Conservation (phyloP, 2,329 filamentous ascomycete genomes). For the Cordyceps sp. region DNA sequence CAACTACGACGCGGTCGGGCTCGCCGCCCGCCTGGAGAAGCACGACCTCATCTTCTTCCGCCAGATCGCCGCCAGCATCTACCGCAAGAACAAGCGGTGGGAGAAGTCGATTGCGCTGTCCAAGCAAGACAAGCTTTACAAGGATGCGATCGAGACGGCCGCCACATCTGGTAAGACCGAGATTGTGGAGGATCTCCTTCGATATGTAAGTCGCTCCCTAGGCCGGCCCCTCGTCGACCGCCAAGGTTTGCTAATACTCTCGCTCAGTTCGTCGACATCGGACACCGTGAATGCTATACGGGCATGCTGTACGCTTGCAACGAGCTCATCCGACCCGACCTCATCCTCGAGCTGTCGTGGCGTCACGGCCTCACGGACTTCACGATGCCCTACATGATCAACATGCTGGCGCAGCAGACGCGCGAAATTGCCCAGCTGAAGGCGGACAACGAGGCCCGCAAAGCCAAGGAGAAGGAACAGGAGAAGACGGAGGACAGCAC, state of each 20-base stretch:
- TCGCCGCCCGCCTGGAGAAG: conserved; percentile 86
- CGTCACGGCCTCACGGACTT: conserved; percentile 88
- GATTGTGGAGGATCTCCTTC: conserved; percentile 86
- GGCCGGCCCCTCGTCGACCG: neutral
- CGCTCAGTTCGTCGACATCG: conserved; percentile 87
- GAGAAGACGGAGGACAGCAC: conserved; percentile 87
- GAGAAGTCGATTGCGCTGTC: conserved; percentile 96
- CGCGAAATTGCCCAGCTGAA: conserved; percentile 71
- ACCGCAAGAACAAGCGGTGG: conserved; percentile 99
- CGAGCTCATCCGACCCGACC: conserved; percentile 82
- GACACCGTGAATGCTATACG: conserved; percentile 98
- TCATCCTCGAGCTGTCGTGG: conserved; percentile 94
- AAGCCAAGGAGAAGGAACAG: conserved; percentile 51
- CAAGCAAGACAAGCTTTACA: conserved; percentile 99
- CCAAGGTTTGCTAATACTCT: neutral
- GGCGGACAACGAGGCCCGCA: conserved; percentile 92
- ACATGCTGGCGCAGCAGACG: conserved; percentile 83
- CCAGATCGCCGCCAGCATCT: conserved; percentile 94
- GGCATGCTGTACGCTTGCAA: conserved; percentile 99
- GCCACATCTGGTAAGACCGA: conserved; percentile 82
- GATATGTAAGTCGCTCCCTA: conserved; percentile 61
- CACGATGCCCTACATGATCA: conserved; percentile 99
- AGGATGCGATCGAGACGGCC: conserved; percentile 95
- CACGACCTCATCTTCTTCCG: conserved; percentile 98
- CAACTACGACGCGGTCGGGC: conserved; percentile 91